Conservation (phyloP, 2,329 filamentous ascomycete species). For the Phyllosticta citrichinensis region DNA sequence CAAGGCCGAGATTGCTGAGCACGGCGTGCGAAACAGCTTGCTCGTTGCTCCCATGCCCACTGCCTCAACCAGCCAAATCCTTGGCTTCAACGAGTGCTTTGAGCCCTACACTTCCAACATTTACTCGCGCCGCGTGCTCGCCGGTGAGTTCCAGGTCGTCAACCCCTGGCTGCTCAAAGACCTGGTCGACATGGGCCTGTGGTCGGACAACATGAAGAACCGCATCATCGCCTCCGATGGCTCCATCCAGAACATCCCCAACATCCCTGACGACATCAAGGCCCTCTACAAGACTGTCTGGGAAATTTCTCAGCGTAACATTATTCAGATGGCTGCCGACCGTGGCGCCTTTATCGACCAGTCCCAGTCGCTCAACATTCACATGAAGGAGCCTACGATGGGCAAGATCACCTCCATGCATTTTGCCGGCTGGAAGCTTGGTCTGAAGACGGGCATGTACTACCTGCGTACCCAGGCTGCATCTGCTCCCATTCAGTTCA, state of each 20-base stretch:
- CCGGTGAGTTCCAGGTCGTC: constrained; percentile 98
- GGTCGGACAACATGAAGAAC: constrained; percentile 99
- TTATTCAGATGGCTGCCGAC: constrained; percentile 96
- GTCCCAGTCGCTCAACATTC: constrained; percentile 97
- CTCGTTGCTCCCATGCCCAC: constrained; percentile 97
- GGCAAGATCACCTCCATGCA: constrained; percentile 99
- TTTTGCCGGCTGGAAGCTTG: constrained; percentile 97
- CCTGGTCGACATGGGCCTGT: constrained; percentile 91
- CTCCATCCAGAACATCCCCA: constrained; percentile 93
- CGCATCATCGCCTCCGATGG: constrained; percentile 96
- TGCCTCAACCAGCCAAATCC: constrained; percentile 91
- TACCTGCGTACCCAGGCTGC: constrained; percentile 97
- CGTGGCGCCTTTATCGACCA: constrained; percentile 98
- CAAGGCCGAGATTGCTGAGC: constrained; percentile 83
- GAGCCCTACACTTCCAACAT: constrained; percentile 99
- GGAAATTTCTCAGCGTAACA: constrained; percentile 94
- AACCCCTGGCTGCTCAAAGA: constrained; percentile 99
- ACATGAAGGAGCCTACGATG: constrained; percentile 99
- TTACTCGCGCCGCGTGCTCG: constrained; percentile 94
- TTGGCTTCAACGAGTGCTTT: constrained; percentile 99
- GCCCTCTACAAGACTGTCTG: constrained; percentile 98
- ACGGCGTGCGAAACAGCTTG: constrained; percentile 91
- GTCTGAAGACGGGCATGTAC: constrained; percentile 99
- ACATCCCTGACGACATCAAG: constrained; percentile 93
- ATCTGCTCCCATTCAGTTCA: constrained; percentile 95